Evolutionary conservation across 768 basidiomycete genomes (phyloP), one percentile per base, ranked within the genome.

Genomic region (Tulasnella sp.): DNA sequence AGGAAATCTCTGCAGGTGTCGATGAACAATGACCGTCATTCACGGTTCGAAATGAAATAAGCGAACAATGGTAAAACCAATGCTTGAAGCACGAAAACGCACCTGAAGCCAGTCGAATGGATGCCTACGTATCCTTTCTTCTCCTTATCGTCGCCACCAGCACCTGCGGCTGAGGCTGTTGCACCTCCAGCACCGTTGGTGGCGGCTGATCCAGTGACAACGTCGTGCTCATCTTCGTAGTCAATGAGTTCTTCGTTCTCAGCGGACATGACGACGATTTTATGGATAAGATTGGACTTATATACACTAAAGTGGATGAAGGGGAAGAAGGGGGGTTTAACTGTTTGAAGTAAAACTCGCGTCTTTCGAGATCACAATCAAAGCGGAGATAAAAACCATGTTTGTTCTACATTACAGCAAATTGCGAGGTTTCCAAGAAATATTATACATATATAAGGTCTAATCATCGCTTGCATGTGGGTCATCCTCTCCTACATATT

Each of bases 41-140:
- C 10, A 9, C 40, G 19, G 24, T 22, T 20, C 9, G 9, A 42
- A 42, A 42, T n/a, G n/a, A n/a, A n/a, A n/a, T n/a, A n/a, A n/a
- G n/a, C n/a, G n/a, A n/a, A n/a, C n/a, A n/a, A n/a, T 27, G 42
- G 43, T 44, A 37, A 22, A 20, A 3, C 22, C 4, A 35, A 10
- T 34, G 54, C 25, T 35, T 45, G 19, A 49, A 15, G 12, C 7
- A 35, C 3, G 12, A 39, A 25, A 6, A 64, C 78, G 51, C 51
- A 92, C 92, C 95, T 79, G 71, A 99, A 99, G 53, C 95, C 95
- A 56, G 95, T 99, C n/a, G 92, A 92, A 73, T 99, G 95, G 62
- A 99, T 96, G 27, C 95, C 95, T 55, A 95, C 93, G 63, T 93
- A 96, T 66, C 93, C 95, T 78, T 92, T 93, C 75, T 90, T 89